These are phyloP conservation scores for Chlamydomonas urium DNA, from an alignment of 139 green algal genomes.

Conservation along the genomic window DNA sequence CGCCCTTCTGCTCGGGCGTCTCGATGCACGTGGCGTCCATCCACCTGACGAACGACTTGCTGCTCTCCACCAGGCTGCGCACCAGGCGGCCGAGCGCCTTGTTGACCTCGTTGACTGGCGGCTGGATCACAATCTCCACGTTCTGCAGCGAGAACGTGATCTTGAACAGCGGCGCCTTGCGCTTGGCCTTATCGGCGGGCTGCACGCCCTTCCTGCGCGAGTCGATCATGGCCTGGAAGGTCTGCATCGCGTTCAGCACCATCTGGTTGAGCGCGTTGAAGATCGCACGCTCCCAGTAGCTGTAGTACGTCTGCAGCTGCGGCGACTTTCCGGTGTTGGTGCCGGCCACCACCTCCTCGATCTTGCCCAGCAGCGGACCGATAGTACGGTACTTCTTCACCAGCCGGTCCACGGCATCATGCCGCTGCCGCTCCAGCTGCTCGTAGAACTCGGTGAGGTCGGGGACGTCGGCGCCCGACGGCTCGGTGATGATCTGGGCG, in stretches of 20 bases:
- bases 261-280: conserved; percentile 79
- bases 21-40: conserved; percentile 90
- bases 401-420: conserved; percentile 66
- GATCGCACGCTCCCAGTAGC: conserved; percentile 80
- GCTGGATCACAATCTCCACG: conserved; percentile 76
- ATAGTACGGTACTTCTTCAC: conserved; percentile 80
- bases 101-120: conserved; percentile 72
- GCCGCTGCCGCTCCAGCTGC: conserved; percentile 60
- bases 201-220: background rate
- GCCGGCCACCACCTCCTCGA: conserved; percentile 64
- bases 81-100: conserved; percentile 64
- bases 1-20: conserved; percentile 57
- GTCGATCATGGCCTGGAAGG: conserved; percentile 46
- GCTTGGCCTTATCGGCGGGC: background rate
- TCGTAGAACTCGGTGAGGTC: conserved; percentile 81
- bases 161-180: conserved; percentile 44
- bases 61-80: conserved; percentile 66
- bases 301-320: conserved; percentile 74
- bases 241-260: conserved; percentile 63
- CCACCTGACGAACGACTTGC: conserved; percentile 81
- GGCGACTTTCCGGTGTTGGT: conserved; percentile 79
- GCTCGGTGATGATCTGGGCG: conserved; percentile 19
- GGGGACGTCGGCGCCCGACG: conserved; percentile 36
- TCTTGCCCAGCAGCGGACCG: conserved; percentile 74
- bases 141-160: conserved; percentile 59